Percentiles rank a stretch among this genome's conserved stretches.
These are phyloP conservation scores for Eucalyptus erythrocorys DNA, from an alignment of 345 rosid genomes.

Conservation along the genomic window DNA sequence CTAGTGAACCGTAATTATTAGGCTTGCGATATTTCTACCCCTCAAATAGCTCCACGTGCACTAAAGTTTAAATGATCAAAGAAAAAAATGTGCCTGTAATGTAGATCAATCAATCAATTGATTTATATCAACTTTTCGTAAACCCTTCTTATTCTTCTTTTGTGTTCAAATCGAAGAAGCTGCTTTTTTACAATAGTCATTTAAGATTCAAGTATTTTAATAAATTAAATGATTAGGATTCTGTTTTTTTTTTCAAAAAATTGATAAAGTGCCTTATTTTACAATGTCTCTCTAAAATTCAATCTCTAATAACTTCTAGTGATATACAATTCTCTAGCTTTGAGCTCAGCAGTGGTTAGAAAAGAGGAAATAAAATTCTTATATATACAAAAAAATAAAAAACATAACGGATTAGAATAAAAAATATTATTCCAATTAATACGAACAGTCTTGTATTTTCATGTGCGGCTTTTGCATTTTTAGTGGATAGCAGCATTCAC, in stretches of 20 bases:
- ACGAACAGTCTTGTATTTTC: neutral
- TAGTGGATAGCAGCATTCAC: neutral
- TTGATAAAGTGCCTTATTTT: neutral
- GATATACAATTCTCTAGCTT: neutral
- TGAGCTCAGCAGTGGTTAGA: neutral
- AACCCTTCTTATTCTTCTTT: neutral
- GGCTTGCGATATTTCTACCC: neutral
- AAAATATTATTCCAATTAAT: neutral
- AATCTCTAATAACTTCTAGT: neutral
- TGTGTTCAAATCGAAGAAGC: neutral
- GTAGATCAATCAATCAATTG: neutral
- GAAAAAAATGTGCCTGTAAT: neutral
- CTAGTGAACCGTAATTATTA: neutral
- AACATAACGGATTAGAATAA: fast-evolving
- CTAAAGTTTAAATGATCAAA: neutral
- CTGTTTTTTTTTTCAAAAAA: neutral
- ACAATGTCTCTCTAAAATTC: neutral
- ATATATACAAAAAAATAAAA: too few relatives aligned
- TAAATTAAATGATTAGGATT: neutral
- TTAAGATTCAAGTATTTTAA: neutral
- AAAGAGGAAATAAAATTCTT: neutral
- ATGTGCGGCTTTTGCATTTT: neutral
- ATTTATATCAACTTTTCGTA: neutral
- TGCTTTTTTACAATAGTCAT: neutral
- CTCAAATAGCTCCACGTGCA: too few relatives aligned